A percentile compares a stretch with the other conserved stretches of the same genome.
Conservation (phyloP, 306 rosid genomes). For the Begonia peltatifolia region DNA sequence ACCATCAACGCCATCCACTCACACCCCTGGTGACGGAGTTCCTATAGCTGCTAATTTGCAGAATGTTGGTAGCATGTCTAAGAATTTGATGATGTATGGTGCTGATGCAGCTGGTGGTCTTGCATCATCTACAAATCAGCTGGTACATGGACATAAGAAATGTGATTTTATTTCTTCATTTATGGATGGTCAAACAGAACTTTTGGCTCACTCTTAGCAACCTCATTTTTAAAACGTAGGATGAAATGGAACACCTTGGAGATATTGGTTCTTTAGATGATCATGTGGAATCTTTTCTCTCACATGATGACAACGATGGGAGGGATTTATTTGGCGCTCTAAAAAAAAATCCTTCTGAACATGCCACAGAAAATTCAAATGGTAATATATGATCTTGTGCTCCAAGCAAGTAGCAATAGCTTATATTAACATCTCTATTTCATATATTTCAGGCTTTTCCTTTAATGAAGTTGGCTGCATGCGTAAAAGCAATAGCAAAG, state of each 20-base stretch:
- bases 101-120: conserved; percentile 75
- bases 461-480: conserved; percentile 68
- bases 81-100: conserved; percentile 54
- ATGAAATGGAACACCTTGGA: conserved; percentile 80
- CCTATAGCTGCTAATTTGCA: conserved; percentile 57
- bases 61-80: conserved; percentile 51
- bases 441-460: conserved; percentile 48
- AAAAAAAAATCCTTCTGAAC: conserved; percentile 64
- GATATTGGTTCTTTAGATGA: conserved; percentile 91
- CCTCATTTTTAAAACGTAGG: conserved; percentile 31
- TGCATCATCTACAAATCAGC: conserved; percentile 85
- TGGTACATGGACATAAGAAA: conserved; percentile 33
- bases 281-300: conserved; percentile 82
- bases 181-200: background rate
- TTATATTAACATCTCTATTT: conserved; percentile 13
- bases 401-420: conserved; percentile 12
- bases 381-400: conserved; percentile 32
- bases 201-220: background rate
- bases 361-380: conserved; percentile 69
- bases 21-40: conserved; percentile 81
- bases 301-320: conserved; percentile 85
- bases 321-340: conserved; percentile 75
- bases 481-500: conserved; percentile 72
- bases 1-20: conserved; percentile 91
- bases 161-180: conserved; percentile 2